Evolutionary conservation across 1,284 basidiomycete species (phyloP).

Genomic region (Kwoniella shivajii): DNA sequence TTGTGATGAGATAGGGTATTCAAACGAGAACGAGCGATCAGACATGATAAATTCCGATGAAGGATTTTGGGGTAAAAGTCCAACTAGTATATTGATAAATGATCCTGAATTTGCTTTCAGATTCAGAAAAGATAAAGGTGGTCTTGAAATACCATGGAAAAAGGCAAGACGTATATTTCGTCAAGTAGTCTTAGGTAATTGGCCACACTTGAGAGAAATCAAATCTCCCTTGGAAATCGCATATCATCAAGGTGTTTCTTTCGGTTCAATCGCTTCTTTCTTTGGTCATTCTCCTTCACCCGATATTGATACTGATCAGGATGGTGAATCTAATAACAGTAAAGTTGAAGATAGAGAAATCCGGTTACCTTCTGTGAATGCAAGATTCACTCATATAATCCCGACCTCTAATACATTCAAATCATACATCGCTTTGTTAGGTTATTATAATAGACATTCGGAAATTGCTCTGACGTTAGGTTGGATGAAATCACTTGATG

Average conservation of each 20-base stretch:
- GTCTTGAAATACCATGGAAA: slow-evolving; percentile 30
- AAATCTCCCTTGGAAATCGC: slow-evolving; percentile 35
- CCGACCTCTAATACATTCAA: slow-evolving; percentile 62
- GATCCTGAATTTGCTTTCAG: slow-evolving; percentile 12
- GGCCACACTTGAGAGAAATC: slow-evolving; percentile 33
- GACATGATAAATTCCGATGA: slow-evolving; percentile 9
- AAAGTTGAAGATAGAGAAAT: background rate
- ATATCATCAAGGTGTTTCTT: slow-evolving; percentile 10
- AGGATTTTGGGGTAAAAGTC: slow-evolving; percentile 20
- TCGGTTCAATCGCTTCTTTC: slow-evolving; percentile 22
- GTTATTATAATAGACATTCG: slow-evolving; percentile 57
- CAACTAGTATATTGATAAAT: slow-evolving; percentile 22
- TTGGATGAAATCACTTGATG: slow-evolving; percentile 70
- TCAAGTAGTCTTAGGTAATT: slow-evolving; percentile 40
- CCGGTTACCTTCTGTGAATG: slow-evolving; percentile 15
- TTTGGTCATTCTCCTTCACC: too few species aligned
- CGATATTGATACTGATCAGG: too few species aligned
- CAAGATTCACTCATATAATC: slow-evolving; percentile 55
- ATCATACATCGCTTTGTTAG: slow-evolving; percentile 67
- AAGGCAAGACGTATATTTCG: slow-evolving; percentile 36
- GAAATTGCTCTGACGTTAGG: slow-evolving; percentile 71
- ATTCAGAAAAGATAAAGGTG: slow-evolving; percentile 25
- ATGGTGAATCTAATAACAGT: too few species aligned
- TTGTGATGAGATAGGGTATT: background rate
- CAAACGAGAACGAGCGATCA: background rate